Percentiles rank a stretch among this genome's conserved stretches.
These are phyloP conservation scores for Venturia aucupariae DNA, from an alignment of 2,329 filamentous ascomycete genomes.

Conservation along the genomic window DNA sequence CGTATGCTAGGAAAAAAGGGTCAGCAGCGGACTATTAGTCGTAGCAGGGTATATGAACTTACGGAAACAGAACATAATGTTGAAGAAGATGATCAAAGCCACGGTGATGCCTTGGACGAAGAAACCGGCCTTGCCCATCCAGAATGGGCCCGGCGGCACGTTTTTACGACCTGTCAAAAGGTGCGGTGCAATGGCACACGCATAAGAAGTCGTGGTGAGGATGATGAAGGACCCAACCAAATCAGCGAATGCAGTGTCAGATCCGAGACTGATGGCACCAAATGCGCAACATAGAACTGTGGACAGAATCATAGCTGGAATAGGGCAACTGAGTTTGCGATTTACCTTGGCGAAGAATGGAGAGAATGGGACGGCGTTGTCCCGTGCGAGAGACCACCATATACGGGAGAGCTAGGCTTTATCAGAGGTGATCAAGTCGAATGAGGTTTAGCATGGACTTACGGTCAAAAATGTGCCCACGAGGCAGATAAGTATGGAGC, in stretches of 20 bases:
- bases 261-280: conserved; percentile 49
- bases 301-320: conserved; percentile 50
- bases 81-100: conserved; percentile 45
- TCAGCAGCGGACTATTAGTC: background rate
- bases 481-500: conserved; percentile 41
- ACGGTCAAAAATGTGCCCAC: conserved; percentile 44
- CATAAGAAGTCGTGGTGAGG: conserved; percentile 46
- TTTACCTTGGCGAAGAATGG: conserved; percentile 45
- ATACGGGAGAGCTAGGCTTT: conserved; percentile 19
- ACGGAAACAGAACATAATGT: conserved; percentile 54
- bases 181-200: conserved; percentile 41
- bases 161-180: conserved; percentile 42
- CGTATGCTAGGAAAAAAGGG: conserved; percentile 30
- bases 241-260: conserved; percentile 46
- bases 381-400: conserved; percentile 48
- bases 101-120: conserved; percentile 42
- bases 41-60: conserved; percentile 22
- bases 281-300: conserved; percentile 30
- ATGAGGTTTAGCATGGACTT: conserved; percentile 18
- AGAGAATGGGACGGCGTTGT: conserved; percentile 51
- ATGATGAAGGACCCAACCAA: conserved; percentile 51
- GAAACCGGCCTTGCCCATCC: conserved; percentile 43
- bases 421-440: background rate
- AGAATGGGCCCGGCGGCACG: conserved; percentile 45
- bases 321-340: conserved; percentile 46